Conservation (phyloP, 2,329 filamentous ascomycete genomes). For the Paraphoma sp. region DNA sequence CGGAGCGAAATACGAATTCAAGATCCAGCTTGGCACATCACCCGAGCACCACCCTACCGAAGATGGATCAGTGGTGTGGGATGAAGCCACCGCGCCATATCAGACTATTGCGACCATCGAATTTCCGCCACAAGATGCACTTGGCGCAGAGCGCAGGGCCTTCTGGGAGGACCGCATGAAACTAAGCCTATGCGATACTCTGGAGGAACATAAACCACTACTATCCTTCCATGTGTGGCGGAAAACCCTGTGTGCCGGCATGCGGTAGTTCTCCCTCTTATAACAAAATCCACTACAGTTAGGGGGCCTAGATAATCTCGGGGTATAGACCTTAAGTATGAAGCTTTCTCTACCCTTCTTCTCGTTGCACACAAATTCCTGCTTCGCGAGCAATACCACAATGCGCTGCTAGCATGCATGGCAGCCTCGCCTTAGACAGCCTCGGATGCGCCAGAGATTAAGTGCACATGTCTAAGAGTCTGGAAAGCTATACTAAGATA, state of each 20-base stretch:
- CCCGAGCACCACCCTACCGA: slow-evolving; percentile 38
- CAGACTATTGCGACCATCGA: slow-evolving; percentile 35
- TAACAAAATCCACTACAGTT: neutral
- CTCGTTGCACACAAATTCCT: neutral
- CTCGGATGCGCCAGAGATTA: neutral
- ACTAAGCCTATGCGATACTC: slow-evolving; percentile 33
- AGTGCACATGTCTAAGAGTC: neutral
- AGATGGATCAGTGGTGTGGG: slow-evolving; percentile 39
- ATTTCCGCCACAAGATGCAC: slow-evolving; percentile 34
- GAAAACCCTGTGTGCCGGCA: neutral
- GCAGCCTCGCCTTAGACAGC: neutral
- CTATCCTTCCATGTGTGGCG: neutral
- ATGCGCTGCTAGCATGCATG: neutral
- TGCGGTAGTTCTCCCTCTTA: neutral
- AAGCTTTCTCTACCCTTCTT: neutral
- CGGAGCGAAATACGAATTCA: slow-evolving; percentile 40
- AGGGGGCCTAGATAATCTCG: neutral
- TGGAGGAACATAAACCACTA: slow-evolving; percentile 34
- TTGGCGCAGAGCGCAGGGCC: slow-evolving; percentile 24
- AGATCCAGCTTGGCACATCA: slow-evolving; percentile 38
- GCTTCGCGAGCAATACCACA: neutral
- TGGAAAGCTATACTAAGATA: neutral
- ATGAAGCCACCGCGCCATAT: slow-evolving; percentile 38
- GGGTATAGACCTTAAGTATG: neutral
- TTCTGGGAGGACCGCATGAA: slow-evolving; percentile 42